phyloP scores from a whole-genome alignment of 495 filamentous ascomycete genomes.

The Penicillium angulare region DNA sequence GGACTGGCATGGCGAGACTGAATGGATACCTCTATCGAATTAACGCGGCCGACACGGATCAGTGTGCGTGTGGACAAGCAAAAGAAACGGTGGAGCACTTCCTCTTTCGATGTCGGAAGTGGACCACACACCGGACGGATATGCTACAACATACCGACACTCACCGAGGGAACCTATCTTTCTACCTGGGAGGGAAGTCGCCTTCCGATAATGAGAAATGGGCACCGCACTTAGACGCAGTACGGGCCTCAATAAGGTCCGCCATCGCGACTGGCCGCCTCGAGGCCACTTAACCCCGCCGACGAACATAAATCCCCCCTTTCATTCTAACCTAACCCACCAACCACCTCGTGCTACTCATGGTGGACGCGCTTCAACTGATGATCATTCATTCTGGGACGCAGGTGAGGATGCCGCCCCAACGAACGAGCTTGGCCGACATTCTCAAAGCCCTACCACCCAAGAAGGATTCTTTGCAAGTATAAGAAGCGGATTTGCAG shows the following conservation, averaged over 20 bases:
- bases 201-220: not conserved
- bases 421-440: too few relatives aligned
- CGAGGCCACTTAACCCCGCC: not conserved
- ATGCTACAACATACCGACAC: not conserved
- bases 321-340: not conserved
- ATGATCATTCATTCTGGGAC: not conserved
- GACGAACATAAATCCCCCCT: not conserved
- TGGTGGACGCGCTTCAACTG: not conserved
- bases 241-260: not conserved
- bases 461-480: too few relatives aligned
- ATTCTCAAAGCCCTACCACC: too few relatives aligned
- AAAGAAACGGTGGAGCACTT: not conserved
- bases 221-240: not conserved
- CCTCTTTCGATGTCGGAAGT: not conserved
- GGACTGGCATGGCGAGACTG: slow-evolving; percentile 33
- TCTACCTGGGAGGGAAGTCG: not conserved
- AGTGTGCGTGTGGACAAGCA: slow-evolving; percentile 28
- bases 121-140: not conserved
- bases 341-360: not conserved
- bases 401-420: not conserved
- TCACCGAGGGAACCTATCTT: not conserved
- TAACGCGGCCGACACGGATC: slow-evolving; percentile 18
- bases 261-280: not conserved
- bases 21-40: slow-evolving; percentile 34
- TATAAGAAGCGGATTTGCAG: too few relatives aligned